phyloP scores from a whole-genome alignment of 495 filamentous ascomycete genomes.

The Xylaria curta region DNA sequence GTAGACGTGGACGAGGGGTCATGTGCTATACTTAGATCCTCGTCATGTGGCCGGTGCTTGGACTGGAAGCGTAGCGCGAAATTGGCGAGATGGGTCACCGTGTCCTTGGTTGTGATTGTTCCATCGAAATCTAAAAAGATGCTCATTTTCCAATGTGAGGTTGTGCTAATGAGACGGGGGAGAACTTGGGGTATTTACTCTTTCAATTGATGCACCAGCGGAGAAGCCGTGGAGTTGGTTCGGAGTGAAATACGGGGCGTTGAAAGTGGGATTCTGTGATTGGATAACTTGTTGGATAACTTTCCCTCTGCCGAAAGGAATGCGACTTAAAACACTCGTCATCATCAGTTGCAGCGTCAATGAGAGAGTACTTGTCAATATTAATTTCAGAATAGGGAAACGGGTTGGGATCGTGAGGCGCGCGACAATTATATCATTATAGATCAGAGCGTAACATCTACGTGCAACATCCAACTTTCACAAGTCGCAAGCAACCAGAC shows the following conservation, averaged over 20 bases:
- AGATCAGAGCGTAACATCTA: neutral
- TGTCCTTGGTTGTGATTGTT: constrained; percentile 52
- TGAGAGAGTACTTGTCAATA: neutral
- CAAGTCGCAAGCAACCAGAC: neutral
- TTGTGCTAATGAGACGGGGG: neutral
- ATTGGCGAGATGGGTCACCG: constrained; percentile 38
- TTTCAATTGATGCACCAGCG: constrained; percentile 14
- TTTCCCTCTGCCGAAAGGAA: neutral
- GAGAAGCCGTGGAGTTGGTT: constrained; percentile 11
- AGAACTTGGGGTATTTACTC: neutral
- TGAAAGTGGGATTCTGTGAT: neutral
- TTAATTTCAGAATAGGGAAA: neutral
- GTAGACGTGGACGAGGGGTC: neutral
- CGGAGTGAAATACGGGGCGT: neutral
- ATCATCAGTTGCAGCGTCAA: neutral
- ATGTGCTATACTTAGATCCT: neutral
- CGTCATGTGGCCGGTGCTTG: neutral
- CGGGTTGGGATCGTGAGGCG: neutral
- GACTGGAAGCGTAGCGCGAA: constrained; percentile 37
- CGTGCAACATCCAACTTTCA: neutral
- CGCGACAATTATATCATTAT: neutral
- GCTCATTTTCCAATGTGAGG: constrained; percentile 33
- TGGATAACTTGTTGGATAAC: too few relatives aligned
- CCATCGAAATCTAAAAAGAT: constrained; percentile 59
- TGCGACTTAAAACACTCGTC: neutral